Conservation (phyloP, 306 rosid species). For the Lagenaria siceraria region DNA sequence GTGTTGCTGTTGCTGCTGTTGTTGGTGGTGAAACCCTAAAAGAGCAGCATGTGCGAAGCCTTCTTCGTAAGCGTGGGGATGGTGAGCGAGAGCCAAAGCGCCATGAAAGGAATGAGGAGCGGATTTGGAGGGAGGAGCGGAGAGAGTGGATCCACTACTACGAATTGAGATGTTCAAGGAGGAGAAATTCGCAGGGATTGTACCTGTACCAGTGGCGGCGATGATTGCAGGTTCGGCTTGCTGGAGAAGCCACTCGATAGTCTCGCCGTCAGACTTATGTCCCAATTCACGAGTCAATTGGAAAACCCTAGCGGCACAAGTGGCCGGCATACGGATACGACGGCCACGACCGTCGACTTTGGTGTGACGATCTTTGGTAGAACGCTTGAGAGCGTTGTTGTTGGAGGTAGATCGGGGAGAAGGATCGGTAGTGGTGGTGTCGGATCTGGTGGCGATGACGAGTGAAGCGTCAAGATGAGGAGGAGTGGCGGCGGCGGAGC, state of each 20-base stretch:
- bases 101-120: slow-evolving; percentile 61
- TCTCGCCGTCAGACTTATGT: slow-evolving; percentile 87
- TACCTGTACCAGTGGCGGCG: slow-evolving; percentile 80
- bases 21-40: slow-evolving; percentile 54
- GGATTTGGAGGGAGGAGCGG: slow-evolving; percentile 66
- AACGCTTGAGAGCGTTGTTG: slow-evolving; percentile 24
- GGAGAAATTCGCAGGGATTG: slow-evolving; percentile 84
- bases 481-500: slow-evolving; percentile 23
- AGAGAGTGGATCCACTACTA: slow-evolving; percentile 56
- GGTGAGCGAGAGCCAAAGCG: slow-evolving; percentile 56
- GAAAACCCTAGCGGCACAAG: slow-evolving; percentile 87
- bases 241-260: slow-evolving; percentile 85
- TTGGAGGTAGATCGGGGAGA: slow-evolving; percentile 17
- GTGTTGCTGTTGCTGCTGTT: slow-evolving; percentile 20
- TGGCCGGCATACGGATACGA: slow-evolving; percentile 88
- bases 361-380: slow-evolving; percentile 83
- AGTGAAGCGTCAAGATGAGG: slow-evolving; percentile 63
- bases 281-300: slow-evolving; percentile 80
- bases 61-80: slow-evolving; percentile 50
- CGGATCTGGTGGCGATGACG: slow-evolving; percentile 89
- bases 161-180: slow-evolving; percentile 68
- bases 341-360: slow-evolving; percentile 90
- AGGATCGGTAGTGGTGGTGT: slow-evolving; percentile 6
- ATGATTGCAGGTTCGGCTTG: slow-evolving; percentile 86
- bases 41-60: slow-evolving; percentile 45